A percentile compares a stretch with the other conserved stretches of the same genome.
These are phyloP conservation scores for Petunia hybrid DNA, from an alignment of 305 asterid genomes.

Conservation along the genomic window DNA sequence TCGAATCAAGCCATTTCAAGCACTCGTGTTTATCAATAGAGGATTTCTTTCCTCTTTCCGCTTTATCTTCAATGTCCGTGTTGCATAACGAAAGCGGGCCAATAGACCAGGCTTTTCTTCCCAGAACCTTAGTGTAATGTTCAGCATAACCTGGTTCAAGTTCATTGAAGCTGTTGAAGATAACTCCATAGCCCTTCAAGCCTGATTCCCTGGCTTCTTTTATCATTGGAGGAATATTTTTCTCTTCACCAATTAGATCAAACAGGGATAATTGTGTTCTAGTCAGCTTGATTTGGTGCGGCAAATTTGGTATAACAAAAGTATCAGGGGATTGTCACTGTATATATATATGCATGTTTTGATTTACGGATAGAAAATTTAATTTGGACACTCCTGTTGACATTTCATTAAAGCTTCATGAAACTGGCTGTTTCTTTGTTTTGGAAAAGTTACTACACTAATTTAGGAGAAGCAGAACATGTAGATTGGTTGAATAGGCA, in stretches of 20 bases:
- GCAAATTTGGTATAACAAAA: conserved; percentile 47
- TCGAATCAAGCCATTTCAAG: conserved; percentile 56
- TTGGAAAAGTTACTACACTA: neutral
- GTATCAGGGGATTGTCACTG: too few relatives aligned
- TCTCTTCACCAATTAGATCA: neutral
- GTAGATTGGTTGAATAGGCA: neutral
- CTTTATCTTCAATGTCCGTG: conserved; percentile 34
- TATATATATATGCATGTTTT: too few relatives aligned
- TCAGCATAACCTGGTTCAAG: conserved; percentile 53
- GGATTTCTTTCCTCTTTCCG: conserved; percentile 46
- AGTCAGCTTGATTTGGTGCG: conserved; percentile 40
- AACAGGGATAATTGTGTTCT: conserved; percentile 34
- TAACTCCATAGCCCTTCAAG: conserved; percentile 43
- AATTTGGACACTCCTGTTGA: neutral
- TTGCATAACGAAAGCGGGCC: conserved; percentile 56
- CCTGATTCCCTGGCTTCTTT: conserved; percentile 31
- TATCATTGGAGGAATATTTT: neutral
- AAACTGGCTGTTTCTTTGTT: too few relatives aligned
- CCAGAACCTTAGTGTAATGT: conserved; percentile 35
- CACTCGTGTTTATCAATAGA: conserved; percentile 53
- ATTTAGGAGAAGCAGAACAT: neutral
- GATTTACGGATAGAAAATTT: too few relatives aligned
- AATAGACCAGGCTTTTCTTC: conserved; percentile 48
- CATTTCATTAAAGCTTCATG: neutral
- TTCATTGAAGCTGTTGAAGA: conserved; percentile 55